Evolutionary conservation across 306 rosid species (phyloP), one percentile per base, ranked within the genome.

Genomic region (Glycine soja): DNA sequence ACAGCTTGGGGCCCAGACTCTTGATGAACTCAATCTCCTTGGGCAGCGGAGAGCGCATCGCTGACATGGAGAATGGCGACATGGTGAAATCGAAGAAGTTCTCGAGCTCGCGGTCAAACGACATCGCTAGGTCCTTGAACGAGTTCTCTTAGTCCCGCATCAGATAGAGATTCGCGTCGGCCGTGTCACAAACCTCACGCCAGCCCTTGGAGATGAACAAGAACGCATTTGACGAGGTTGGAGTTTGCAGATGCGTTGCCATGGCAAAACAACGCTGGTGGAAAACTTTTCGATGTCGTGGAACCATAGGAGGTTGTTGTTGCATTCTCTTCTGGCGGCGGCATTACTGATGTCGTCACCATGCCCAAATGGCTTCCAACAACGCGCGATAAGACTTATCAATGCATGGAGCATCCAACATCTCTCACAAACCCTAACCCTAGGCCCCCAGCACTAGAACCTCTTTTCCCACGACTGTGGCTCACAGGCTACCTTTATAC

Each of bases 51-150:
- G 97, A 89, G 13, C 91, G 86, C 77, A 91, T 87, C 24, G 93
- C 87, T 53, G 97, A 88, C 11, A 91, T 97, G 3, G 92, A 70
- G 76, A 87, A 83, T 0, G 88, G 81, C 5, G 90, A 81, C 24
- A 94, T 79, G 0, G 97, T 83, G 0, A 93, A 92, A 65, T 90
- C 87, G 67, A 96, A 81, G 85, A 96, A 90, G 75, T 92, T 92
- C 88, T 93, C 99, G 2, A 96, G 88, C 85, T 93, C 98, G 2
- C 99, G 91, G 90, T 96, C 99, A 30, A 96, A 88, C 1, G 99
- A 93, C 14, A 88, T 90, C 0, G 99, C 98, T 5, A 96, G 84
- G 87, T 93, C 92, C 86, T 88, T 92, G 85, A 95, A 90, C 56
- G 97, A 92, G 54, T 92, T 96, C 45, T 98, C 99, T 72, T 98